phyloP scores from a whole-genome alignment of 1,284 basidiomycete genomes.

The Microbotryum silenes-acaulis region DNA sequence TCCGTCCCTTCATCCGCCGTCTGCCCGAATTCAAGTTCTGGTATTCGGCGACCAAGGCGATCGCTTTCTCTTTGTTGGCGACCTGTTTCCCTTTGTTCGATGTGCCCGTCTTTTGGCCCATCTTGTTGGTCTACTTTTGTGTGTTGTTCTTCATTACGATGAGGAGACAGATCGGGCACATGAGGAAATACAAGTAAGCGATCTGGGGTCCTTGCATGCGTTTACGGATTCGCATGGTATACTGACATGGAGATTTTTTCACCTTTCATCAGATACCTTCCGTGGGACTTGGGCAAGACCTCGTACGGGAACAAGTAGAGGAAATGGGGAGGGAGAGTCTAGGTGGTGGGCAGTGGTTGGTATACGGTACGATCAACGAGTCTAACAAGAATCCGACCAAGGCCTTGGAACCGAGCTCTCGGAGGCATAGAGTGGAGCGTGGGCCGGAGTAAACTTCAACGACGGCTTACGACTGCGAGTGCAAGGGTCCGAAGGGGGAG shows the following conservation, averaged over 20 bases:
- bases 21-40: slow-evolving; percentile 95
- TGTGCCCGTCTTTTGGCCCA: slow-evolving; percentile 97
- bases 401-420: no score
- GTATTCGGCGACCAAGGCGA: slow-evolving; percentile 86
- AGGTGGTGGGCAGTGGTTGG: no score
- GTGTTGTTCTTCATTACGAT: slow-evolving; percentile 44
- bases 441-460: no score
- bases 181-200: slow-evolving; percentile 82
- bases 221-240: no score
- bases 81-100: slow-evolving; percentile 74
- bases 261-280: slow-evolving; percentile 47
- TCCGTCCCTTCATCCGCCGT: slow-evolving; percentile 89
- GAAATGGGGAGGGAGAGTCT: no score
- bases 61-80: slow-evolving; percentile 66
- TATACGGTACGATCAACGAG: no score
- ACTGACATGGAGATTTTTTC: slow-evolving; percentile 41
- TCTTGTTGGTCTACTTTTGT: slow-evolving; percentile 61
- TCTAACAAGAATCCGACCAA: no score
- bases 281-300: slow-evolving; percentile 83
- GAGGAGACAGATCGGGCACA: slow-evolving; percentile 54
- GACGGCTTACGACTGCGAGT: no score
- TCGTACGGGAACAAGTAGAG: slow-evolving; percentile 51
- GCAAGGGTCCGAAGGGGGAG: no score
- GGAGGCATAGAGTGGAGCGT: no score
- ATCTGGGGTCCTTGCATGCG: no score